Base-by-base conservation (phyloP, 345 rosid species). In the Salix viminalis region DNA sequence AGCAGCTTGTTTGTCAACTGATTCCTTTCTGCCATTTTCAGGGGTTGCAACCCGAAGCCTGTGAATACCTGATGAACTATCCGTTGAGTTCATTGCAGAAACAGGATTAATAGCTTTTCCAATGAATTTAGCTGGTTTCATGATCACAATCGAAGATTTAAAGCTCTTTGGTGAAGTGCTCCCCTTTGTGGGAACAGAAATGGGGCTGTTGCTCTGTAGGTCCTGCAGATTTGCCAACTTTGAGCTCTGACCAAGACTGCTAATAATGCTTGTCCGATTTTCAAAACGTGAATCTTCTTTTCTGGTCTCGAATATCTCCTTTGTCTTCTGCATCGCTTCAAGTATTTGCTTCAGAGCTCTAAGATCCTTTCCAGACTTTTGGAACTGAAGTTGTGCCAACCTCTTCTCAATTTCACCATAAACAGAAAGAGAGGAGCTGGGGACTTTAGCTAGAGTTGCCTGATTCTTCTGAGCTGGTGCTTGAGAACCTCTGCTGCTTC, bases 281-380 rank as follows among this genome's bases (percentile, higher is more conserved):
- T 18, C 74, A 65, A 80, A 76, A 44, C 77, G 81, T 70, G 81
- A 48, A 78, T 50, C 78, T 61, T 78, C 89, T 68, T 90, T 81
- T 62, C 83, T 84, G 77, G 80, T 78, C 23, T 85, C 86, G 37
- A 81, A 72, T 68, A 78, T 71, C 58, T 84, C 86, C 66, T 89
- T 86, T 2, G 86, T 83, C 84, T 89, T 91, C 80, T 92, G 92
- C 94, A 88, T 93, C 67, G 93, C 96, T 84, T 87, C 94, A 65
- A 91, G 94, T 81, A 89, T 90, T 79, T 91, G 98, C 81, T 91
- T 90, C 44, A 90, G 97, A 80, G 95, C 92, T 83, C 92, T 89
- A 69, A 90, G 94, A 82, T 91, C 99, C 85, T 91, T 93, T 74
- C 92, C 97, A 0, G 99, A 87, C 76, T 82, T 83, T 75, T 84